Base-by-base conservation (phyloP, 345 rosid species). In the Eucalyptus microcorys region DNA sequence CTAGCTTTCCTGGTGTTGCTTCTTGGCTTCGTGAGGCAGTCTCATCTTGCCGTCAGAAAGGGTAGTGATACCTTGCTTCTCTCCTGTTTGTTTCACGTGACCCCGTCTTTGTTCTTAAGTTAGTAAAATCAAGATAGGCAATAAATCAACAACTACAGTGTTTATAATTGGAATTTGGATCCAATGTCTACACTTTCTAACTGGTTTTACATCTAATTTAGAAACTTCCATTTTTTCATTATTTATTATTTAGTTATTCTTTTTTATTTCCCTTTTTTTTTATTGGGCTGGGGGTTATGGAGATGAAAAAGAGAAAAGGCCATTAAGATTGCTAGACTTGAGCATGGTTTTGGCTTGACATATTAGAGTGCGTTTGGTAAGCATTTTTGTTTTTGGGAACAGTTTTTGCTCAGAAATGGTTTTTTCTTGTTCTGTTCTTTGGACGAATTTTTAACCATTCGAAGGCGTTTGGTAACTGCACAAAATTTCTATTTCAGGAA, bases 11-110 rank as follows among this genome's bases (percentile, higher is more conserved):
- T 89, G 97, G 95, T 21, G 95, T 97, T 90, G 96, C 93, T 86
- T 93, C 96, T 87, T 97, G 99, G 99, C 96, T 97, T 53, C 94
- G 87, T 61, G 95, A 91, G 91, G 95, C 95, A 22, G 92, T 97
- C 88, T 92, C 94, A 87, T 93, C 91, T 91, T 96, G 99, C 94
- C 93, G 88, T 88, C 92, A 93, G 86, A 97, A 93, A 91, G 99
- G 99, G 99, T 97, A 89, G 91, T 92, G 88, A 87, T 80, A 40
- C 47, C 47, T 76, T 40, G 84, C 84, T 76, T 40, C 84, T 76
- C 30, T 76, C 47, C 9, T 76, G 27, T 76, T 40, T 76, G 47
- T 37, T 76, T 76, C 84, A 76, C 7, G 4, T 13, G 27, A 76
- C 47, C 83, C 16, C 1, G 9, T 76, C 47, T 40, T 76, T 43